Evolutionary conservation across 352 stramenopile species (phyloP).

Genomic region (Globisporangium rhizosaccharum): DNA sequence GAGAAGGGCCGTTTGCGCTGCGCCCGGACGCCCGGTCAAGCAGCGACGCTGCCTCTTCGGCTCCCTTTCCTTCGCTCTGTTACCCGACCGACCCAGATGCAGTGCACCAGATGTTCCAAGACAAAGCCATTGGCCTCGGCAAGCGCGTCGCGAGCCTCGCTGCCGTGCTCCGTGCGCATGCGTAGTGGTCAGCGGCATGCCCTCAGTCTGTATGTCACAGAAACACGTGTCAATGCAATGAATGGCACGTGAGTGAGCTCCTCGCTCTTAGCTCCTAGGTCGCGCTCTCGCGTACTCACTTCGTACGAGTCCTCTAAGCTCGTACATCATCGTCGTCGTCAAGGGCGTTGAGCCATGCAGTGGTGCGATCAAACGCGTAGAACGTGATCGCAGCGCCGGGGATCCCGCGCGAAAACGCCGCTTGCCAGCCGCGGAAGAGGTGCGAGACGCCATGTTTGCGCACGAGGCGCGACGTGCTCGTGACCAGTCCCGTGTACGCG

Average conservation of each 20-base stretch:
- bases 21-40: conserved; percentile 6
- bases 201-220: too few relatives aligned
- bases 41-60: conserved; percentile 3
- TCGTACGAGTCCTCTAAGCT: neutral
- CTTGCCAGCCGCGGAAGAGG: conserved; percentile 76
- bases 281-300: neutral
- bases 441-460: conserved; percentile 51
- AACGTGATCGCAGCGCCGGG: conserved; percentile 79
- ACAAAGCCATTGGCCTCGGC: conserved; percentile 76
- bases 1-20: conserved; percentile 62
- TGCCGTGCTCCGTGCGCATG: conserved; percentile 18
- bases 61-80: conserved; percentile 40
- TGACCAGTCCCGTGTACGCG: conserved; percentile 41
- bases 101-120: conserved; percentile 72
- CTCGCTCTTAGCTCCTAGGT: too few relatives aligned
- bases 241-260: neutral
- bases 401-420: conserved; percentile 70
- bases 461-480: conserved; percentile 32
- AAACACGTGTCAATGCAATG: neutral
- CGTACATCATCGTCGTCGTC: conserved; percentile 9
- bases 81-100: conserved; percentile 49
- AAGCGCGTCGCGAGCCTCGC: conserved; percentile 57
- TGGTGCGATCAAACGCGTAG: conserved; percentile 68
- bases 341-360: conserved; percentile 37
- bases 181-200: neutral